phyloP scores from a whole-genome alignment of 176 grass and related monocot species.

The Metroxylon sagu region DNA sequence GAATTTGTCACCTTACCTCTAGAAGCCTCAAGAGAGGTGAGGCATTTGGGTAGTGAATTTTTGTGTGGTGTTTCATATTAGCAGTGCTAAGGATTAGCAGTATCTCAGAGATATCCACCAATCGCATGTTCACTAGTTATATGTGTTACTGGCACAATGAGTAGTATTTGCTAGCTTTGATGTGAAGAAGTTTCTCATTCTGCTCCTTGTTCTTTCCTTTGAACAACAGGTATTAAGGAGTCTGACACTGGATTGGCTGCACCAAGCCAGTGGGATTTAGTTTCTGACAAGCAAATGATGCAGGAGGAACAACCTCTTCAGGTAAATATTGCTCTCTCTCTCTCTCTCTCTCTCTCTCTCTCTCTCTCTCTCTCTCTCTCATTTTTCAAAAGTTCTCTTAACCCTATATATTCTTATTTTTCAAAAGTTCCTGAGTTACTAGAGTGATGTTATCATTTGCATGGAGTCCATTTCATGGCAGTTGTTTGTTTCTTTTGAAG shows the following conservation, averaged over 20 bases:
- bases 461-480: neutral
- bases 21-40: no score
- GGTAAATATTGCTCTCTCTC: slow-evolving; percentile 23
- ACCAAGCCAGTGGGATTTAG: slow-evolving; percentile 92
- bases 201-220: neutral
- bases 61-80: no score
- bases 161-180: no score
- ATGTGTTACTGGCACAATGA: no score
- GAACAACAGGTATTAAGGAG: slow-evolving; percentile 80
- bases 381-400: neutral
- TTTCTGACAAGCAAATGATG: slow-evolving; percentile 99
- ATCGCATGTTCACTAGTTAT: no score
- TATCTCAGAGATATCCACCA: no score
- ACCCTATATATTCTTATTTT: neutral
- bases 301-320: slow-evolving; percentile 83
- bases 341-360: neutral
- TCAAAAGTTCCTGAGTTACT: neutral
- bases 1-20: no score
- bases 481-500: slow-evolving; percentile 20
- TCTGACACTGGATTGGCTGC: slow-evolving; percentile 90
- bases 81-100: no score
- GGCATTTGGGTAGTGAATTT: no score
- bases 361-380: neutral
- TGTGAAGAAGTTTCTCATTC: no score
- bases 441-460: no score